phyloP scores from a whole-genome alignment of 1,284 basidiomycete genomes.

The Ganoderma resinaceum region DNA sequence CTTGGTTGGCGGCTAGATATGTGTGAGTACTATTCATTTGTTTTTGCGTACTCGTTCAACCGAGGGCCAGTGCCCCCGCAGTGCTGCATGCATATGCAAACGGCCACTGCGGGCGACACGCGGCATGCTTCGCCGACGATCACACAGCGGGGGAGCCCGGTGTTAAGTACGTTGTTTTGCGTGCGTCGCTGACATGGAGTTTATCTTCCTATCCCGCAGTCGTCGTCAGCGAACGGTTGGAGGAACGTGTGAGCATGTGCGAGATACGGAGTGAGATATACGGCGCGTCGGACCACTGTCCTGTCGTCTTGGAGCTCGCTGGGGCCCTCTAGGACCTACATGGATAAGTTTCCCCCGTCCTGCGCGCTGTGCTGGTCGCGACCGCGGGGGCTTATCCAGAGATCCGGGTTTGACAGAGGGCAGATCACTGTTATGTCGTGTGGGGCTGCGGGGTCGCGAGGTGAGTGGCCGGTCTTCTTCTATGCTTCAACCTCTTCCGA shows the following conservation, averaged over 20 bases:
- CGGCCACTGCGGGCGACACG: not conserved
- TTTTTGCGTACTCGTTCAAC: not conserved
- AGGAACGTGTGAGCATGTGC: conserved; percentile 70
- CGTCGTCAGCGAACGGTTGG: conserved; percentile 73
- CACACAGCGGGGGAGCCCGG: not conserved
- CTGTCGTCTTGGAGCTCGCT: conserved; percentile 76
- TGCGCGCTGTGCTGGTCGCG: not conserved
- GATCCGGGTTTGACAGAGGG: not conserved
- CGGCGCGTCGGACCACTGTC: conserved; percentile 86
- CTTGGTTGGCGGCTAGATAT: conserved; percentile 90
- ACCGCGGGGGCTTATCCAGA: not conserved
- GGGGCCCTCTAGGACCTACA: conserved; percentile 29
- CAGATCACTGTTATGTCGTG: not conserved
- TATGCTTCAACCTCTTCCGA: not conserved
- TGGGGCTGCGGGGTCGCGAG: conserved; percentile 10
- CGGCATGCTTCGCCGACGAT: not conserved
- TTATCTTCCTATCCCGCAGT: conserved; percentile 48
- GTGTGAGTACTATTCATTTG: conserved; percentile 56
- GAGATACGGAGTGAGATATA: conserved; percentile 87
- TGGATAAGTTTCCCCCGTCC: not conserved
- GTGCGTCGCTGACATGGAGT: conserved; percentile 14
- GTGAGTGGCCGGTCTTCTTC: conserved; percentile 16
- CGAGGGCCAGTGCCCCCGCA: not conserved
- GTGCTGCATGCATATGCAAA: not conserved
- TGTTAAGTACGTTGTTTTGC: not conserved